Conservation (phyloP, 495 filamentous ascomycete species). For the Aspergillus nanangensis region DNA sequence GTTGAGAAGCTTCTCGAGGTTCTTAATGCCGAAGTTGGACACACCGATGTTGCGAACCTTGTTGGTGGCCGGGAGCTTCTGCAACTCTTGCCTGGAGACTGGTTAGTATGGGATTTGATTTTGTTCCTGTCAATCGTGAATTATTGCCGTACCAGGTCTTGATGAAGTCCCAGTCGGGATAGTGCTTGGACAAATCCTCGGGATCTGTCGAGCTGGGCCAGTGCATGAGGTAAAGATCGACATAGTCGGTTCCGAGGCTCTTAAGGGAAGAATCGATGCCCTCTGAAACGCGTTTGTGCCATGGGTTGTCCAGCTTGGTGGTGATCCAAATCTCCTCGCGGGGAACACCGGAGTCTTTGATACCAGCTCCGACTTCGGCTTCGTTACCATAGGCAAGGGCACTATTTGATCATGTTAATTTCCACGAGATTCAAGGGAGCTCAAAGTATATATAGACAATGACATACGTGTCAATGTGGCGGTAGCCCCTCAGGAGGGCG, state of each 20-base stretch:
- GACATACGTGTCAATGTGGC: conserved; percentile 61
- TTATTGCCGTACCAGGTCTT: conserved; percentile 59
- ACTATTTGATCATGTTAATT: conserved; percentile 22
- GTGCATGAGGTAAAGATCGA: conserved; percentile 84
- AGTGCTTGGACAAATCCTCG: conserved; percentile 49
- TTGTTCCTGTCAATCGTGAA: not conserved
- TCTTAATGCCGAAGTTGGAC: conserved; percentile 58
- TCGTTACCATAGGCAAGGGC: conserved; percentile 87
- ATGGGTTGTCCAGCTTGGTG: conserved; percentile 82
- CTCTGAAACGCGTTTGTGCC: conserved; percentile 67
- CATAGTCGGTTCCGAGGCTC: conserved; percentile 67
- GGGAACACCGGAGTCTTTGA: conserved; percentile 73
- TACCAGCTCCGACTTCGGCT: conserved; percentile 73
- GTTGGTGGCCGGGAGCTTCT: conserved; percentile 73
- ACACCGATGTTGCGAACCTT: conserved; percentile 73
- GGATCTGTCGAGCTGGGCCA: conserved; percentile 71
- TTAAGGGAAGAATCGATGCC: conserved; percentile 67
- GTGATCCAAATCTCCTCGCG: conserved; percentile 81
- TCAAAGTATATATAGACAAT: no score
- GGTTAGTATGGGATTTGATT: not conserved
- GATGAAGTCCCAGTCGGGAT: conserved; percentile 72
- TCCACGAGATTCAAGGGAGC: no score
- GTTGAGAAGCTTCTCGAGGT: conserved; percentile 53
- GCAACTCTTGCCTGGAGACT: conserved; percentile 58
- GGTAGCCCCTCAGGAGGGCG: conserved; percentile 70